phyloP scores from a whole-genome alignment of 345 rosid species.

The Eucalyptus fibrosa region DNA sequence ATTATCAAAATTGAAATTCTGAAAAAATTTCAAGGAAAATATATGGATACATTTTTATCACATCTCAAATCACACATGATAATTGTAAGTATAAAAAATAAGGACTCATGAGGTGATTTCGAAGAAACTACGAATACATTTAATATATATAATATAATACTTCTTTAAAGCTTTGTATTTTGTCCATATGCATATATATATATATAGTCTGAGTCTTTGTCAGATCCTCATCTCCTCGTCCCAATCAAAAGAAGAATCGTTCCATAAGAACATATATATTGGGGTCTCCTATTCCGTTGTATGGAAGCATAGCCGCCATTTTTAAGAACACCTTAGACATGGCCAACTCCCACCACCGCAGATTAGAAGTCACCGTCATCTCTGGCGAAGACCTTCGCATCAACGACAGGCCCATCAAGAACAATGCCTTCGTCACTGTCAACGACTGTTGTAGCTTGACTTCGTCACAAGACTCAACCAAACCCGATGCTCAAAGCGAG shows the following conservation, averaged over 20 bases:
- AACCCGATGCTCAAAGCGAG: background rate
- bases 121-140: background rate
- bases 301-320: too few species aligned
- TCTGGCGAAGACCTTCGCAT: background rate
- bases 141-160: too few species aligned
- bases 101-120: background rate
- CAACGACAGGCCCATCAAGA: background rate
- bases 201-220: background rate
- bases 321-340: background rate
- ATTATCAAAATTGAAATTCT: background rate
- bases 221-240: background rate
- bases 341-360: background rate
- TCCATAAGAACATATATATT: background rate
- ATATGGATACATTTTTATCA: background rate
- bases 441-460: background rate
- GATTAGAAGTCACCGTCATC: conserved; percentile 14
- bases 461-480: background rate
- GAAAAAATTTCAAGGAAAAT: background rate
- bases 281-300: background rate
- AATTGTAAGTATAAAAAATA: background rate
- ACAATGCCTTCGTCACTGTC: background rate
- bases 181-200: background rate
- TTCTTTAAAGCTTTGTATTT: background rate
- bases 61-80: background rate
- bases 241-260: background rate